Base-by-base conservation (phyloP, 2,329 filamentous ascomycete species). In the Microcera coccophila region DNA sequence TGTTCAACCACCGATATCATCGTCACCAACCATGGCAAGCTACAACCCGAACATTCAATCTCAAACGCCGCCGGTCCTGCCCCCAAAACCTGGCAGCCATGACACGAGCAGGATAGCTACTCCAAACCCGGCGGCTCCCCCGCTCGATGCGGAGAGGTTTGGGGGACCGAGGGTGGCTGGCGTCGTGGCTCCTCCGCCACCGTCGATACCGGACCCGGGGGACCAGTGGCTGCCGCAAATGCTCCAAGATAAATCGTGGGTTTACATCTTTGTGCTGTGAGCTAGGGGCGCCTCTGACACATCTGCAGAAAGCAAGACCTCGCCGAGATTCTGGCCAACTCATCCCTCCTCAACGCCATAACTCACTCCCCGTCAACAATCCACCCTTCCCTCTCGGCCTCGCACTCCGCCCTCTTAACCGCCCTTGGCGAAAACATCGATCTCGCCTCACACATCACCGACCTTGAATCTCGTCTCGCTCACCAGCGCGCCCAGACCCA, bases 221-320 rank as follows among this genome's bases (percentile, higher is more conserved):
- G 81, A 86, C 39, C 78, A 82, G 49, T 95, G 90, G 90, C 73
- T 95, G 3, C 90, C 90, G 2, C 77, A 79, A 47, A 70, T 81
- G 11, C 69, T 96, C 2, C 79, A 86, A 59, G 86, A 93, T 59
- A 94, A 93, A 71, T 83, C 87, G 89, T 94, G 71, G 52, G 79
- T 69, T 41, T 35, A 33, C 12, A 44, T 41, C 9, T 22, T 15
- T 20, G 19, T 37, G 8, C 18, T 37, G 14, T 36, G 33, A 17
- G 7, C n/a, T 17, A 4, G 14, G 32, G n/a, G n/a, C 9, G 10
- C 16, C 15, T 19, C 48, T 58, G 42, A 52, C 46, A 5, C 11
- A 15, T 38, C 19, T 22, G 9, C 60, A 88, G 89, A 39, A 91
- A 89, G 57, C 78, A 86, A 59, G 85, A 96, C 65, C 79, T 96